Percentiles rank a stretch among this genome's conserved stretches.
Conservation (phyloP, 2,329 filamentous ascomycete genomes). For the Aspergillus novofumigatus region DNA sequence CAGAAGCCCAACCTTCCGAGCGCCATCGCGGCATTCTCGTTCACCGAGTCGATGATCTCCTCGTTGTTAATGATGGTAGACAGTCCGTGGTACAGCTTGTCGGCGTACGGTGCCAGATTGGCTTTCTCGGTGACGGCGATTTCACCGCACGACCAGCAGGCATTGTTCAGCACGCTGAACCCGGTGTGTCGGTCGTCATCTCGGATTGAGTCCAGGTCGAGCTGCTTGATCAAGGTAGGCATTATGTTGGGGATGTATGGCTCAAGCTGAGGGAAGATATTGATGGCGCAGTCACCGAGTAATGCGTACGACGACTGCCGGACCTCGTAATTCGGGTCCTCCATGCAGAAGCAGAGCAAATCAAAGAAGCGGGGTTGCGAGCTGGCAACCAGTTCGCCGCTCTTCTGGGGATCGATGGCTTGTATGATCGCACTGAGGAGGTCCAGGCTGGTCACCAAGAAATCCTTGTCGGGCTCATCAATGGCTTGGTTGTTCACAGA, state of each 20-base stretch:
- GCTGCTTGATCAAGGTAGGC: slow-evolving; percentile 74
- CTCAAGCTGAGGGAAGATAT: slow-evolving; percentile 77
- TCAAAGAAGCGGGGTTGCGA: slow-evolving; percentile 86
- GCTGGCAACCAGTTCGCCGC: slow-evolving; percentile 68
- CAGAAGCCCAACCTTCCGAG: slow-evolving; percentile 81
- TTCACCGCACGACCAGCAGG: slow-evolving; percentile 94
- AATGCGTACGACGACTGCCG: slow-evolving; percentile 94
- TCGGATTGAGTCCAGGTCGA: slow-evolving; percentile 72
- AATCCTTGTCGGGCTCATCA: slow-evolving; percentile 91
- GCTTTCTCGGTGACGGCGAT: slow-evolving; percentile 74
- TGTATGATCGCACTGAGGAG: slow-evolving; percentile 91
- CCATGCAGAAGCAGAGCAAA: slow-evolving; percentile 85
- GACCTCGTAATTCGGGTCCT: slow-evolving; percentile 85
- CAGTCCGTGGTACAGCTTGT: slow-evolving; percentile 71
- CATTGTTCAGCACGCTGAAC: slow-evolving; percentile 95
- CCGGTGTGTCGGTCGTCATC: slow-evolving; percentile 79
- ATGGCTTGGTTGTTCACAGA: slow-evolving; percentile 63
- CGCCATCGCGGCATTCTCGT: slow-evolving; percentile 91
- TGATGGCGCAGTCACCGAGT: slow-evolving; percentile 90
- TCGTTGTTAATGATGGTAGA: slow-evolving; percentile 80
- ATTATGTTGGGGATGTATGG: slow-evolving; percentile 69
- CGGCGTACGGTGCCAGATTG: slow-evolving; percentile 71
- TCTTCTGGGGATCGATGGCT: slow-evolving; percentile 70
- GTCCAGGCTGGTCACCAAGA: slow-evolving; percentile 90
- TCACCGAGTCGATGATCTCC: slow-evolving; percentile 78